A percentile compares a stretch with the other conserved stretches of the same genome.
Conservation (phyloP, 163 green algal genomes). For the Coccomyxa subellipsoidea region DNA sequence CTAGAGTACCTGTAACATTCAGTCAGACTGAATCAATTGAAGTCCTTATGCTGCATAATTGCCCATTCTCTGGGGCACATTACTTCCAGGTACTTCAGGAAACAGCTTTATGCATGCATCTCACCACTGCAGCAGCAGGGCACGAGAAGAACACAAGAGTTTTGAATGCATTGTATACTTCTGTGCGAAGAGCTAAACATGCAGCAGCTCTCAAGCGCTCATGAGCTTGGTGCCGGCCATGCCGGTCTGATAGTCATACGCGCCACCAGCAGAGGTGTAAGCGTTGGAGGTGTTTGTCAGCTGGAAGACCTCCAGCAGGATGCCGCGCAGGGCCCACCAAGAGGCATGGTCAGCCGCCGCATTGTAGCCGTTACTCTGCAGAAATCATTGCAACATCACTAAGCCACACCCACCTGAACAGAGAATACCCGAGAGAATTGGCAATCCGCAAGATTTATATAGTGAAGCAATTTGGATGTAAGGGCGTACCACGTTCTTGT, state of each 20-base stretch:
- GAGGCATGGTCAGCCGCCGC: neutral
- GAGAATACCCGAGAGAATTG: neutral
- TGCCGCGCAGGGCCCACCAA: neutral
- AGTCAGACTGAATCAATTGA: too few relatives aligned
- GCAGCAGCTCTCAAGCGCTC: neutral
- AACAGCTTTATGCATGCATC: too few relatives aligned
- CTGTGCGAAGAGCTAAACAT: too few relatives aligned
- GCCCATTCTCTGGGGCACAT: too few relatives aligned
- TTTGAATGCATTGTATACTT: too few relatives aligned
- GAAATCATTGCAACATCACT: neutral
- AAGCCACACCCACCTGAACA: too few relatives aligned
- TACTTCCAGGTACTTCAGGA: too few relatives aligned
- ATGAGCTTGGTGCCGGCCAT: neutral
- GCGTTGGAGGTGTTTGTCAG: conserved; percentile 2
- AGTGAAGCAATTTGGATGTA: neutral
- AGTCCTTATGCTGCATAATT: too few relatives aligned
- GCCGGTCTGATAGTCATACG: conserved; percentile 8
- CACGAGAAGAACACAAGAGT: too few relatives aligned
- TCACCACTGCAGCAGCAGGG: too few relatives aligned
- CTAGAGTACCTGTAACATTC: too few relatives aligned
- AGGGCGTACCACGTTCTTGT: neutral
- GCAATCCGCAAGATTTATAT: neutral
- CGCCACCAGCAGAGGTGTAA: conserved; percentile 4
- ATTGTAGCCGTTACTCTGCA: neutral
- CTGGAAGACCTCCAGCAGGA: conserved; percentile 7